phyloP scores from a whole-genome alignment of 2,329 filamentous ascomycete species.

The Cladosporium oxysporum region DNA sequence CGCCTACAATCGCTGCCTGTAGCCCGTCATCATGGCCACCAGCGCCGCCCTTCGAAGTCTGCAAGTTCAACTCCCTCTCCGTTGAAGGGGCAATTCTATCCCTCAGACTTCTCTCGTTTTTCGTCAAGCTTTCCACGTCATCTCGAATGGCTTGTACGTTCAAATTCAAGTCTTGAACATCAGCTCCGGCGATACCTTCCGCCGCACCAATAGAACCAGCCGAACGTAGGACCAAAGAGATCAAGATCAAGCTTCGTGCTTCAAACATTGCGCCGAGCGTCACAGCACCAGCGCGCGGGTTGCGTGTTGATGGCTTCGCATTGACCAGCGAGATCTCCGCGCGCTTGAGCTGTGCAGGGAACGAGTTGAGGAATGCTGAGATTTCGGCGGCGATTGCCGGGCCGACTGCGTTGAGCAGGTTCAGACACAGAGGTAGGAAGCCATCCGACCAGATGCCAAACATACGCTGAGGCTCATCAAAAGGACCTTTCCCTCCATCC shows the following conservation, averaged over 20 bases:
- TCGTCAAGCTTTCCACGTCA: constrained; percentile 77
- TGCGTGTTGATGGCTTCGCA: constrained; percentile 44
- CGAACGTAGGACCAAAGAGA: constrained; percentile 70
- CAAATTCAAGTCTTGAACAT: constrained; percentile 74
- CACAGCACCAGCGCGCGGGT: constrained; percentile 60
- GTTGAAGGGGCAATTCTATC: constrained; percentile 67
- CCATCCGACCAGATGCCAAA: constrained; percentile 90
- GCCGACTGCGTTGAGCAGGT: constrained; percentile 80
- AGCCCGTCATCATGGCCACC: constrained; percentile 5
- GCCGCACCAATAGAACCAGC: constrained; percentile 66
- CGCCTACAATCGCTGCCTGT: constrained; percentile 14
- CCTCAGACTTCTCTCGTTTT: constrained; percentile 63
- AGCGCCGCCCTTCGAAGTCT: neutral
- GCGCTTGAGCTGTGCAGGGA: constrained; percentile 73
- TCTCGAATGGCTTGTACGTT: constrained; percentile 72
- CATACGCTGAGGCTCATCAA: constrained; percentile 73
- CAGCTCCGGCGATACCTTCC: constrained; percentile 56
- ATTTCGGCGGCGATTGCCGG: constrained; percentile 81
- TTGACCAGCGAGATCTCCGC: constrained; percentile 72
- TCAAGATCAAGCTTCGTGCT: constrained; percentile 74
- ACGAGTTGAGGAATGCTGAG: constrained; percentile 84
- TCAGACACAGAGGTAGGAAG: constrained; percentile 83
- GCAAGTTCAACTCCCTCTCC: neutral
- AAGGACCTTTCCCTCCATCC: constrained; percentile 70
- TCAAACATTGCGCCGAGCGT: constrained; percentile 75